Conservation (phyloP, 176 grass and related monocot genomes). For the Aegilops sharonensis region DNA sequence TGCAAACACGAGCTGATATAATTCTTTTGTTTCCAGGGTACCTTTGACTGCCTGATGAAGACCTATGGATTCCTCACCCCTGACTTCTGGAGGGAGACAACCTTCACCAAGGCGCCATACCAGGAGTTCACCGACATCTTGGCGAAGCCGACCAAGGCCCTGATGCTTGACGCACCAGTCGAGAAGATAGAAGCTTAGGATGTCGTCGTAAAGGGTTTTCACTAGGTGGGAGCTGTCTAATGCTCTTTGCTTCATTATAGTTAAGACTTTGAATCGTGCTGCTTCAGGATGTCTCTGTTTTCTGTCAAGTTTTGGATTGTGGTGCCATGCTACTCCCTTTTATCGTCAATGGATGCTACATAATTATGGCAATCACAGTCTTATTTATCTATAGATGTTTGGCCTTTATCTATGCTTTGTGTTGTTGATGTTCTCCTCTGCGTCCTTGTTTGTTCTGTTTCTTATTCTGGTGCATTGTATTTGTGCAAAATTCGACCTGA, state of each 20-base stretch:
- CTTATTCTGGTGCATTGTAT: too few relatives aligned
- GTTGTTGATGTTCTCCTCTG: too few relatives aligned
- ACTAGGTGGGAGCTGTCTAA: conserved; percentile 2
- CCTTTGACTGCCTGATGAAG: too few relatives aligned
- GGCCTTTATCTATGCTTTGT: too few relatives aligned
- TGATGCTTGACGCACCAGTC: background rate
- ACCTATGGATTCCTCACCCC: too few relatives aligned
- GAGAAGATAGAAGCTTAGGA: conserved; percentile 50
- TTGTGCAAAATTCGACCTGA: too few relatives aligned
- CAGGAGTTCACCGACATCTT: conserved; percentile 16
- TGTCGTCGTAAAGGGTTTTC: conserved; percentile 15
- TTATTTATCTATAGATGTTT: background rate
- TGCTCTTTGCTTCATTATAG: conserved; percentile 32
- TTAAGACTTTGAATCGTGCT: conserved; percentile 30
- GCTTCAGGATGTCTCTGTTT: conserved; percentile 1
- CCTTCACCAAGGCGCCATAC: too few relatives aligned
- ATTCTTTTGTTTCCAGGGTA: too few relatives aligned
- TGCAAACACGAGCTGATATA: too few relatives aligned
- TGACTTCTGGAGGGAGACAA: too few relatives aligned
- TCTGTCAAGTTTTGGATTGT: conserved; percentile 51
- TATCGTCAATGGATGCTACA: conserved; percentile 28
- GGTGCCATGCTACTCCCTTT: conserved; percentile 20
- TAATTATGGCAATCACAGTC: background rate
- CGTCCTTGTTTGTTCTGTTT: too few relatives aligned
- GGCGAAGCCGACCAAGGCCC: conserved; percentile 55